Base-by-base conservation (phyloP, 1,284 basidiomycete species). In the Ustilago tritici region DNA sequence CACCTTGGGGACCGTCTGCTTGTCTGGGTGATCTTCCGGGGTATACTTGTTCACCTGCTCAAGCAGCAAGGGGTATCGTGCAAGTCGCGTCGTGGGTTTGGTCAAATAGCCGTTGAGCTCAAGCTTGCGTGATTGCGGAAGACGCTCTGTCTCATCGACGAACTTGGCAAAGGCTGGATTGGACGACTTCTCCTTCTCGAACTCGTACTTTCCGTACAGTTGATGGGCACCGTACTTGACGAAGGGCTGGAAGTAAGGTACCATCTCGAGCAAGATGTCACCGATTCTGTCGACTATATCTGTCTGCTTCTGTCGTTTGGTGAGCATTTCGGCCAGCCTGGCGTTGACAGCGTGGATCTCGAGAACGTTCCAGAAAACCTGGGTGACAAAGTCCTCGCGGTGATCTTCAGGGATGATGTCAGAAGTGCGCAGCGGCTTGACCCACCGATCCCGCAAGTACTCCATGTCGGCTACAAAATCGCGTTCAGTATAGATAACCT, bases 381-480 rank as follows among this genome's bases (percentile, higher is more conserved):
- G 94, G 40, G 92, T 90, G 41, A 98, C 89, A 86, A 99, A 98
- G 83, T 94, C 93, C 41, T 92, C 91, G 28, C 94, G 91, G 56
- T 93, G 90, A 1, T 90, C 88, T 47, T 90, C 89, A 1, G 94
- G 92, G 63, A 98, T 92, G 83, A 95, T 90, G 66, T 95, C 93
- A 53, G 88, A 89, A 9, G 88, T 87, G 23, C 88, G 91, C 38
- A 98, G 89, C 1, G 93, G 94, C 79, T 93, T 93, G 70, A 98
- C 91, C 97, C 97, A 99, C 43, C 65, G 73, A 49, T 99, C 96
- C 70, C 95, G 92, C 50, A 99, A 90, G 86, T 99, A 99, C 87
- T 99, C 97, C 90, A 99, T 91, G 87, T 98, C 96, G 62, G 94
- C 90, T 49, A 99, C 95, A 87, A 98, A 99, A 88, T 98, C 95